A percentile compares a stretch with the other conserved stretches of the same genome.
phyloP scores from a whole-genome alignment of 202 grass and related monocot genomes.

The Elaeis oleifera region DNA sequence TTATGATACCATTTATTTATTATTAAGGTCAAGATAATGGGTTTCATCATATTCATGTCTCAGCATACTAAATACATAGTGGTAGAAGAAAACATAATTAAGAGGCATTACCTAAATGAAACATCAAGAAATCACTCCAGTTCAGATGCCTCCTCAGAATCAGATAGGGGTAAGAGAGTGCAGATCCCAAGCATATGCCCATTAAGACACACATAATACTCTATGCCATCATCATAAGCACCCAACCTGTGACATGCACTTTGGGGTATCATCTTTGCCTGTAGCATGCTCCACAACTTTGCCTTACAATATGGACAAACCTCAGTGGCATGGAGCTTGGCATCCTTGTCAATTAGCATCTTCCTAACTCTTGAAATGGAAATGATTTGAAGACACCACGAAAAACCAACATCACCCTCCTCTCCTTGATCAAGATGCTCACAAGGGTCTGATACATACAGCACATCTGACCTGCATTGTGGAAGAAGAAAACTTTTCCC shows the following conservation, averaged over 20 bases:
- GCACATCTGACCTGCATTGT: constrained; percentile 70
- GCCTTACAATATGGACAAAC: constrained; percentile 90
- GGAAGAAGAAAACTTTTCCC: constrained; percentile 76
- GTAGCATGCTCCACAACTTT: constrained; percentile 92
- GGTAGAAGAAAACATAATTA: no score
- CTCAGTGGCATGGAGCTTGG: constrained; percentile 66
- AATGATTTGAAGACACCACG: constrained; percentile 93
- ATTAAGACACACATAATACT: constrained; percentile 95
- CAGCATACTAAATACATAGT: no score
- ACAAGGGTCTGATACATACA: constrained; percentile 95
- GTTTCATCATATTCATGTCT: no score
- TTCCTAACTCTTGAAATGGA: constrained; percentile 72
- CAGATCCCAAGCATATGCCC: constrained; percentile 88
- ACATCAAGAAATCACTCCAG: background rate
- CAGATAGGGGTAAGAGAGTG: constrained; percentile 74
- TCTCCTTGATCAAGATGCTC: constrained; percentile 96
- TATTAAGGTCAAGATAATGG: no score
- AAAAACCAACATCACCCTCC: constrained; percentile 92
- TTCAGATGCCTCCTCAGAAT: constrained; percentile 60
- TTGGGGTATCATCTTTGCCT: constrained; percentile 69
- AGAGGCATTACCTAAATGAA: no score
- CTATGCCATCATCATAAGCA: constrained; percentile 75
- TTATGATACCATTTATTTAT: no score
- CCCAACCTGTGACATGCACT: constrained; percentile 60
- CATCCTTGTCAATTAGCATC: constrained; percentile 80